Percentiles rank a stretch among this genome's conserved stretches.
phyloP scores from a whole-genome alignment of 495 filamentous ascomycete species.

The Coniosporium apollinis region DNA sequence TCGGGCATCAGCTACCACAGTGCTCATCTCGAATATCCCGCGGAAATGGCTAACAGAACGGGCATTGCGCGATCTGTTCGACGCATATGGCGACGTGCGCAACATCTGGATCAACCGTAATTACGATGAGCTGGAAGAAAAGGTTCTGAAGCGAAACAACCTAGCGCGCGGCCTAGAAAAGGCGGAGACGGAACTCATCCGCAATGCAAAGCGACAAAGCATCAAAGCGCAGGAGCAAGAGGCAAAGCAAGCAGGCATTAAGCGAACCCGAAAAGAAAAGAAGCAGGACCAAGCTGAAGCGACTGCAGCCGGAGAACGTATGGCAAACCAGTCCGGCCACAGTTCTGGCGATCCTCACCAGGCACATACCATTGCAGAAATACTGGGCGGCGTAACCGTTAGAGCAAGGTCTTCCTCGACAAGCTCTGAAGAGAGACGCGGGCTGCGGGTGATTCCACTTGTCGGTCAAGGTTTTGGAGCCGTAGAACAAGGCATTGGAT shows the following conservation, averaged over 20 bases:
- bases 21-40: slow-evolving; percentile 81
- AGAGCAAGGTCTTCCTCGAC: background rate
- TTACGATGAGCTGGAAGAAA: slow-evolving; percentile 71
- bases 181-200: slow-evolving; percentile 74
- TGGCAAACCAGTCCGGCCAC: slow-evolving; percentile 53
- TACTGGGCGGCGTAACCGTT: slow-evolving; percentile 36
- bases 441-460: slow-evolving; percentile 14
- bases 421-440: background rate
- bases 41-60: slow-evolving; percentile 72
- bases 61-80: slow-evolving; percentile 69
- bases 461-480: slow-evolving; percentile 23
- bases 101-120: slow-evolving; percentile 97
- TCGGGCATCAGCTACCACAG: slow-evolving; percentile 89
- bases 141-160: slow-evolving; percentile 58
- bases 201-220: slow-evolving; percentile 52
- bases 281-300: slow-evolving; percentile 12
- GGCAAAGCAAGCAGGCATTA: slow-evolving; percentile 30
- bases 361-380: slow-evolving; percentile 52
- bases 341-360: slow-evolving; percentile 76
- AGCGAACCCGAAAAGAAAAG: slow-evolving; percentile 34
- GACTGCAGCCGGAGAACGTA: slow-evolving; percentile 39
- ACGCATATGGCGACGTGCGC: slow-evolving; percentile 89
- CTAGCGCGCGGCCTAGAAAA: slow-evolving; percentile 58
- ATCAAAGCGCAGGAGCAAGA: slow-evolving; percentile 46
- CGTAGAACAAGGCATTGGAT: slow-evolving; percentile 27